Percentiles rank a stretch among this genome's conserved stretches.
Conservation (phyloP, 2,329 filamentous ascomycete species). For the Lanzia echinophila region DNA sequence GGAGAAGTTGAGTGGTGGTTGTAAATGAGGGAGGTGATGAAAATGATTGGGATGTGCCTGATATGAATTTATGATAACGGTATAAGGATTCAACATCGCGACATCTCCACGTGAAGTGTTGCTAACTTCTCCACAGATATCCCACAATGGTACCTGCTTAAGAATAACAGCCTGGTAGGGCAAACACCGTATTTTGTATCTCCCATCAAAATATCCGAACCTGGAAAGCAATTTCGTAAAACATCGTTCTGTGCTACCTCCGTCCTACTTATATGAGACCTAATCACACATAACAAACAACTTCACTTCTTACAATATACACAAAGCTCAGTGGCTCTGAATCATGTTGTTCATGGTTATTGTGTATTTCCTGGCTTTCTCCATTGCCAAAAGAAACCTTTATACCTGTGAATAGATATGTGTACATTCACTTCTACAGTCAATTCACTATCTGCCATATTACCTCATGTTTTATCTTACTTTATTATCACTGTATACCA, state of each 20-base stretch:
- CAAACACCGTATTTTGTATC: not conserved
- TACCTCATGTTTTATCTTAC: no score
- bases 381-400: no score
- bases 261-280: not conserved
- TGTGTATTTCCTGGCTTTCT: no score
- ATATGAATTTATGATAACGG: not conserved
- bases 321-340: not conserved
- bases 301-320: not conserved
- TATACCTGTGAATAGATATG: no score
- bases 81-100: not conserved
- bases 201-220: not conserved
- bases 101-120: not conserved
- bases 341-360: not conserved
- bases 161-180: no score
- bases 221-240: not conserved
- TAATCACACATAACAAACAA: not conserved
- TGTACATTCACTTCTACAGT: no score
- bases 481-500: no score
- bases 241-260: not conserved
- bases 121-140: not conserved
- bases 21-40: conserved; percentile 10
- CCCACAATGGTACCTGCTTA: no score
- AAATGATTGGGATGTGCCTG: not conserved
- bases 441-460: no score
- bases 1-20: conserved; percentile 26